Percentiles rank a stretch among this genome's conserved stretches.
These are phyloP conservation scores for Abelmoschus esculentus DNA, from an alignment of 345 rosid genomes.

Conservation along the genomic window DNA sequence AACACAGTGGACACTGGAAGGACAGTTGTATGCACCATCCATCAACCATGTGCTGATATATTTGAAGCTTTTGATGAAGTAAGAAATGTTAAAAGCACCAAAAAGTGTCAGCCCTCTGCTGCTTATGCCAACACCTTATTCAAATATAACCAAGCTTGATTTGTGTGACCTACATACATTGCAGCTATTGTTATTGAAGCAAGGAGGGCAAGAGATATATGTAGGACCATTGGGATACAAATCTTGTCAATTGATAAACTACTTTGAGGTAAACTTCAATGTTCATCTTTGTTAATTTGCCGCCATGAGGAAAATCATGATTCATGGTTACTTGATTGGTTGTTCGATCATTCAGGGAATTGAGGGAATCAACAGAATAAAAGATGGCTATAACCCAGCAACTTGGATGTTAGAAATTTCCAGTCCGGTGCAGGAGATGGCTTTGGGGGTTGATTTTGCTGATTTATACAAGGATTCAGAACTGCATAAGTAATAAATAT, in stretches of 20 bases:
- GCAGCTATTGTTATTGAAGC: constrained; percentile 61
- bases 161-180: not conserved
- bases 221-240: constrained; percentile 69
- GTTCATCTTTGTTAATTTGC: not conserved
- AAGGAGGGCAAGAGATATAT: constrained; percentile 81
- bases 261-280: constrained; percentile 48
- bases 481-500: constrained; percentile 32
- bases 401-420: constrained; percentile 89
- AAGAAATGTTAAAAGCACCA: not conserved
- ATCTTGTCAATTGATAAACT: constrained; percentile 47
- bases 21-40: constrained; percentile 89
- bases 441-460: constrained; percentile 57
- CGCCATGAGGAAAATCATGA: not conserved
- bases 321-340: not conserved
- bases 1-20: constrained; percentile 90
- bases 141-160: not conserved
- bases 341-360: constrained; percentile 28
- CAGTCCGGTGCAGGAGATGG: constrained; percentile 42
- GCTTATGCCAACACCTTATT: not conserved
- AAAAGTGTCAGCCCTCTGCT: not conserved
- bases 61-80: constrained; percentile 97
- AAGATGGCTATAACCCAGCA: constrained; percentile 76
- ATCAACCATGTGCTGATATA: constrained; percentile 85
- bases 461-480: constrained; percentile 50
- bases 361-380: constrained; percentile 52